Conservation (phyloP, 108 stramenopile species). For the Skeletonema menzelii region DNA sequence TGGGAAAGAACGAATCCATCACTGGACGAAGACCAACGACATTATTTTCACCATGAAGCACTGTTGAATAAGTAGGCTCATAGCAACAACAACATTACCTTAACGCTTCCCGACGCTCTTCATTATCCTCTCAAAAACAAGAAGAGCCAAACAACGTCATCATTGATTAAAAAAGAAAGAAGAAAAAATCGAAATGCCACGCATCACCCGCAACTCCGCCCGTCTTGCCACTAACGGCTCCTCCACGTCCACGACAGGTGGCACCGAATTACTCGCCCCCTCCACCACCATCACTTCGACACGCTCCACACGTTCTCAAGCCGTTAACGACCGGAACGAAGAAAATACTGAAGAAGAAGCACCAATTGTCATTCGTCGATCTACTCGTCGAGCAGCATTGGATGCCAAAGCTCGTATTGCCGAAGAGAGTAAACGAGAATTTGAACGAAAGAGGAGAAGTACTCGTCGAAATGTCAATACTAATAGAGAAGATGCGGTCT, state of each 20-base stretch:
- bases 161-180: background rate
- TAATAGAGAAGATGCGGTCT: background rate
- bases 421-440: background rate
- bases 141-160: too few species aligned
- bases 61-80: too few species aligned
- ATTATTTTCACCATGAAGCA: too few species aligned
- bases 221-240: background rate
- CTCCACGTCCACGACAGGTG: too few species aligned
- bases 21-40: too few species aligned
- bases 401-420: conserved; percentile 23
- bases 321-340: background rate
- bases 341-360: background rate
- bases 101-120: too few species aligned
- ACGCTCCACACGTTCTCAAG: background rate
- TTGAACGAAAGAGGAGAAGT: conserved; percentile 1
- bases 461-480: background rate
- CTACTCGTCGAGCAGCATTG: conserved; percentile 29
- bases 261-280: background rate
- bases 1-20: too few species aligned
- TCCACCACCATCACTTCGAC: background rate
- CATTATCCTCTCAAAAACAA: background rate
- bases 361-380: conserved; percentile 11
- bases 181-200: background rate
- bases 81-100: too few species aligned
- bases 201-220: background rate